A percentile compares a stretch with the other conserved stretches of the same genome.
These are phyloP conservation scores for Rhynchosporium secalis DNA, from an alignment of 2,329 filamentous ascomycete species.

Conservation along the genomic window DNA sequence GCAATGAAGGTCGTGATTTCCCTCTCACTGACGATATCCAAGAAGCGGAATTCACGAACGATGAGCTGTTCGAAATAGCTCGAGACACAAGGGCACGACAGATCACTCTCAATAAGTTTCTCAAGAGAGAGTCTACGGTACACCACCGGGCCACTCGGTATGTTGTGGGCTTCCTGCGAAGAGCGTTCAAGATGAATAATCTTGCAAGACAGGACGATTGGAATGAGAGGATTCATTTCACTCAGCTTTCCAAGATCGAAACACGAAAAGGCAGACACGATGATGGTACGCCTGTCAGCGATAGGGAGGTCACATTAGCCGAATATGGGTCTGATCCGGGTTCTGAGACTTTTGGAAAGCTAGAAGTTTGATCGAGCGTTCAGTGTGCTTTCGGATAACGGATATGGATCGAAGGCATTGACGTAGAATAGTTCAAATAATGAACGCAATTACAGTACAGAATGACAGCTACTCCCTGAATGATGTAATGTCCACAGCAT, in stretches of 20 bases:
- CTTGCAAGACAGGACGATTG: neutral
- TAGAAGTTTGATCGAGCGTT: neutral
- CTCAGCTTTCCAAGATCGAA: neutral
- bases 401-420: neutral
- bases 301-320: neutral
- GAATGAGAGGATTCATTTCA: neutral
- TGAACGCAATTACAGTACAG: no score
- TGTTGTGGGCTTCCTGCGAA: neutral
- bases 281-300: neutral
- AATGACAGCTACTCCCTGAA: no score
- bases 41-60: neutral
- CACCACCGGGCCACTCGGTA: neutral
- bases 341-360: neutral
- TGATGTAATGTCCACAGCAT: no score
- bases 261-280: neutral
- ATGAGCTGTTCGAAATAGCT: neutral
- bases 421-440: no score
- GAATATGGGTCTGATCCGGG: neutral
- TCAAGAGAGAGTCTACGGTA: neutral
- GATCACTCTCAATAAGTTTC: no score
- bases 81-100: no score
- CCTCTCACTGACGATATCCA: neutral
- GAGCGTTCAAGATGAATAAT: neutral
- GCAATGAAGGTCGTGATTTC: neutral
- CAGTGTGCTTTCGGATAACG: neutral